These are phyloP conservation scores for Domatiomyces globalis DNA, from an alignment of 2,329 filamentous ascomycete genomes.

Conservation along the genomic window DNA sequence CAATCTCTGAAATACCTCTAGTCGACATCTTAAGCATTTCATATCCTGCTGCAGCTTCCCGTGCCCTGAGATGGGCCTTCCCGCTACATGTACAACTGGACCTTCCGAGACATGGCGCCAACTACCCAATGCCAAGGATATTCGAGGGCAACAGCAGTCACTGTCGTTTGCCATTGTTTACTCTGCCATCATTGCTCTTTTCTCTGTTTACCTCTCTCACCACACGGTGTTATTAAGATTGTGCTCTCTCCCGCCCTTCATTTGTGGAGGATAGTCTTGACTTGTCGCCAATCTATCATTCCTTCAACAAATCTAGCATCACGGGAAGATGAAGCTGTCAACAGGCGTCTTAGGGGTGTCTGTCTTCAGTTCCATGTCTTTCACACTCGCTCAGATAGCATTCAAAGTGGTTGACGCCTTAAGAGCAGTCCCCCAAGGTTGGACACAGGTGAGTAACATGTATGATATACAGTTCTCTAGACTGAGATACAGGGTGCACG, in stretches of 20 bases:
- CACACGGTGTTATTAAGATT: not conserved
- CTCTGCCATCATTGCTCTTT: not conserved
- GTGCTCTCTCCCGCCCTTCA: not conserved
- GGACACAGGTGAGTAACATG: not conserved
- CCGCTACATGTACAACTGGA: not conserved
- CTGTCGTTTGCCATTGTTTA: not conserved
- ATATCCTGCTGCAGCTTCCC: not conserved
- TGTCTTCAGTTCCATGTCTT: not conserved
- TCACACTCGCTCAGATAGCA: not conserved
- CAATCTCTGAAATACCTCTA: not conserved
- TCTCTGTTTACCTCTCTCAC: not conserved
- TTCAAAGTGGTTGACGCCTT: not conserved
- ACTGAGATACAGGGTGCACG: conserved; percentile 23
- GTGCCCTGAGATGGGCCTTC: not conserved
- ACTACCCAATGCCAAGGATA: not conserved
- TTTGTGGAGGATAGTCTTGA: not conserved
- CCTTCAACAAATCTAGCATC: too few relatives aligned
- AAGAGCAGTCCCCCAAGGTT: conserved; percentile 2
- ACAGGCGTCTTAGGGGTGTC: not conserved
- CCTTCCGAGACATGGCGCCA: not conserved
- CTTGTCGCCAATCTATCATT: not conserved
- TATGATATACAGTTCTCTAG: conserved; percentile 19
- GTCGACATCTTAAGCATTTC: too few relatives aligned
- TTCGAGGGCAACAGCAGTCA: not conserved
- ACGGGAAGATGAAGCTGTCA: not conserved